Conservation (phyloP, 2,329 filamentous ascomycete species). For the Trichophyton benhamiae region DNA sequence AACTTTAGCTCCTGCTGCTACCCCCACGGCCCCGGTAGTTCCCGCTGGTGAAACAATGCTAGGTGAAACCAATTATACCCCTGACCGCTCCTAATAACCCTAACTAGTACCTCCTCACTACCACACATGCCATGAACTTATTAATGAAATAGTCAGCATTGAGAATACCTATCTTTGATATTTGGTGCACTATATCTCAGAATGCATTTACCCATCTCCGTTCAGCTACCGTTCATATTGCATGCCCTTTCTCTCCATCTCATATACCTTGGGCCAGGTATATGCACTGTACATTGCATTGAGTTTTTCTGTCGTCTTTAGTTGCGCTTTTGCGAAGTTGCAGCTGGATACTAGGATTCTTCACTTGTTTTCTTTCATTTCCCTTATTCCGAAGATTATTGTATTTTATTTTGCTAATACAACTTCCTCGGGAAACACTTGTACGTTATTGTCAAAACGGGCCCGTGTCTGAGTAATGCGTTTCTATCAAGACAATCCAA, state of each 20-base stretch:
- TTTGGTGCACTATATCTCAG: background rate
- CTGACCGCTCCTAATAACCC: conserved; percentile 39
- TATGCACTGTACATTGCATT: background rate
- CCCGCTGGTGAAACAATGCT: conserved; percentile 46
- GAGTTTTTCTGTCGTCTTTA: background rate
- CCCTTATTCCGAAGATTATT: background rate
- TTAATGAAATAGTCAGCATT: background rate
- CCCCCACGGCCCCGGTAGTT: conserved; percentile 45
- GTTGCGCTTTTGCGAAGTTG: background rate
- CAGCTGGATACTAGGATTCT: background rate
- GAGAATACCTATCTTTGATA: background rate
- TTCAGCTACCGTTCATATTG: background rate
- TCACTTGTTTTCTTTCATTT: background rate
- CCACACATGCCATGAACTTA: background rate
- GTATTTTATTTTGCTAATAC: background rate
- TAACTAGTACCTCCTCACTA: background rate
- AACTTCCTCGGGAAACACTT: background rate
- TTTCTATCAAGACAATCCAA: background rate
- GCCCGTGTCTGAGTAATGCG: background rate
- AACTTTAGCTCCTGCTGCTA: conserved; percentile 33
- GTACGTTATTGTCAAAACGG: background rate
- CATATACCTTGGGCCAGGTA: background rate
- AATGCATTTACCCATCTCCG: background rate
- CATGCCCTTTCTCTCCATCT: background rate
- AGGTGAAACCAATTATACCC: conserved; percentile 58